Percentiles rank a stretch among this genome's conserved stretches.
These are phyloP conservation scores for Dactylellina leptospora DNA, from an alignment of 2,329 filamentous ascomycete species.

Conservation along the genomic window DNA sequence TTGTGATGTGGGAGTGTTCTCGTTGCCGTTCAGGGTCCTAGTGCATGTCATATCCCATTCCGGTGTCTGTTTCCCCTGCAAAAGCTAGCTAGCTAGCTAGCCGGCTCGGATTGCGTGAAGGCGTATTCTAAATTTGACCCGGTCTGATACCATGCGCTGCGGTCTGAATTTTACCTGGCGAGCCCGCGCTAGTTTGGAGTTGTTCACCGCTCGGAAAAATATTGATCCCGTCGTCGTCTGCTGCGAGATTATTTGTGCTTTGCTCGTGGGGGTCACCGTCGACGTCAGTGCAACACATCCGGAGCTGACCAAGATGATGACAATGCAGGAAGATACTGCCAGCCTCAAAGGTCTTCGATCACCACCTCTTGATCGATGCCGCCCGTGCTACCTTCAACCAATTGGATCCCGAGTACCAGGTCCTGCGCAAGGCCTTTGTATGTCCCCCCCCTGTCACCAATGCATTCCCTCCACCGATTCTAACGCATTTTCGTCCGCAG, in stretches of 20 bases:
- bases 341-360: conserved; percentile 57
- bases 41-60: neutral
- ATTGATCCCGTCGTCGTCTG: conserved; percentile 36
- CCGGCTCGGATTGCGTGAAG: too few species aligned
- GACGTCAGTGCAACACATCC: conserved; percentile 25
- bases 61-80: neutral
- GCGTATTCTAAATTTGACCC: conserved; percentile 12
- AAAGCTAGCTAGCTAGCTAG: neutral
- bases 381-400: conserved; percentile 54
- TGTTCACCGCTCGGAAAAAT: conserved; percentile 41
- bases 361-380: conserved; percentile 59
- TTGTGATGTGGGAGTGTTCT: conserved; percentile 33
- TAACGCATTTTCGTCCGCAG: neutral
- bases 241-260: neutral
- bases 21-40: neutral
- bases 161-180: conserved; percentile 38
- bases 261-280: conserved; percentile 33
- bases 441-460: conserved; percentile 3
- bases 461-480: neutral
- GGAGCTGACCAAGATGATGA: neutral
- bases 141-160: conserved; percentile 34
- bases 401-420: conserved; percentile 55
- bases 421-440: conserved; percentile 53
- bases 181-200: conserved; percentile 22
- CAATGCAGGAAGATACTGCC: conserved; percentile 55